Percentiles rank a stretch among this genome's conserved stretches.
These are phyloP conservation scores for Xerophyta viscosa DNA, from an alignment of 106 monocot genomes.

Conservation along the genomic window DNA sequence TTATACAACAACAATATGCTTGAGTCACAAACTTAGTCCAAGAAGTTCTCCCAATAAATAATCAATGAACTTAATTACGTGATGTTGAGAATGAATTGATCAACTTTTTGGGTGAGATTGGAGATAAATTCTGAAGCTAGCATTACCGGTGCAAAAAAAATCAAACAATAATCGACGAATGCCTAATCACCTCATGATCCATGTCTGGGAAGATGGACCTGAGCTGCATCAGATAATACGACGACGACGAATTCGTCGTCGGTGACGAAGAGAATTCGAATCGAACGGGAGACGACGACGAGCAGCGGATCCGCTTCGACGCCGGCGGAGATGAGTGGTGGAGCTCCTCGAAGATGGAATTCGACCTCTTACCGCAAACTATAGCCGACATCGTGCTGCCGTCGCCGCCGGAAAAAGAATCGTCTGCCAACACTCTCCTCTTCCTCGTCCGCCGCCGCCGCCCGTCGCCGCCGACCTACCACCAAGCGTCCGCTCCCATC, in stretches of 20 bases:
- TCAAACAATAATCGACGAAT: neutral
- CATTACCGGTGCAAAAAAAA: neutral
- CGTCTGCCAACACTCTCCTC: neutral
- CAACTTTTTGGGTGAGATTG: too few species aligned
- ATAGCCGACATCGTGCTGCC: constrained; percentile 30
- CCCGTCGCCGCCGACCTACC: constrained; percentile 6
- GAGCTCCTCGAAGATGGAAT: constrained; percentile 42
- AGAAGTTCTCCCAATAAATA: too few species aligned
- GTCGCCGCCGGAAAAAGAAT: neutral
- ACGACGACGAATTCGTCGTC: neutral
- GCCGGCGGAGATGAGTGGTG: constrained; percentile 20
- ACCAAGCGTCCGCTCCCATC: constrained; percentile 9
- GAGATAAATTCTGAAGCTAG: too few species aligned
- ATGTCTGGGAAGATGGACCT: constrained; percentile 35
- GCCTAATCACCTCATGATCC: constrained; percentile 29
- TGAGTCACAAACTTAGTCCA: too few species aligned
- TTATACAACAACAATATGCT: too few species aligned
- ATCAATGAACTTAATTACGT: too few species aligned
- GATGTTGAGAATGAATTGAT: too few species aligned
- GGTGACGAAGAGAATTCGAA: constrained; percentile 6
- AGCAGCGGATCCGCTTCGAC: constrained; percentile 33
- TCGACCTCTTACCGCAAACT: constrained; percentile 46
- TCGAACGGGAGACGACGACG: constrained; percentile 8
- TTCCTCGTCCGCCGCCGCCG: constrained; percentile 1
- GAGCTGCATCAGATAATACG: constrained; percentile 13